Base-by-base conservation (phyloP, 768 basidiomycete species). In the Dentipellis fragilis region DNA sequence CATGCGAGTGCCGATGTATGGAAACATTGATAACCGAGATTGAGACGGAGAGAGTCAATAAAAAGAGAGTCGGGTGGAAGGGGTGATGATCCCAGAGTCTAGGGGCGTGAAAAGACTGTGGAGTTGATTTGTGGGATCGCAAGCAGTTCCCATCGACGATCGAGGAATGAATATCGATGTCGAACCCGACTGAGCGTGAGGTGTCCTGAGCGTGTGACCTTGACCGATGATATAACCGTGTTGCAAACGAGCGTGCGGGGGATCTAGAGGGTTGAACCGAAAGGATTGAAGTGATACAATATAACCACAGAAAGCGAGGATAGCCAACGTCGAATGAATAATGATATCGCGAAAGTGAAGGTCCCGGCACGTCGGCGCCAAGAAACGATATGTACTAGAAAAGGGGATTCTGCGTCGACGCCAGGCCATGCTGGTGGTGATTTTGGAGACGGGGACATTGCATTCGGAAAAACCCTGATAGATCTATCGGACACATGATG, bases 141-240 rank as follows among this genome's bases (percentile, higher is more conserved):
- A 29, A 29, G 29, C 29, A 42, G 40, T 42, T 49, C 48, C 23
- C 9, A 35, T 62, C 65, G 69, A 65, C 71, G 63, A 68, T 68
- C 67, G 73, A 73, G 70, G 71, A 69, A 77, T 75, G 72, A 76
- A 76, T 76, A 72, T 71, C 71, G 69, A 66, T 61, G 68, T 65
- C 63, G 62, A 65, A 59, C 59, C 55, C 61, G 61, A 29, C 52
- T 49, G 57, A 38, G 35, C 50, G 52, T 19, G 53, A 45, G 52
- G 52, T 50, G 54, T 57, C 57, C 64, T 59, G 55, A 65, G 54
- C 22, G 51, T 63, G 65, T 50, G 67, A 68, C 63, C 60, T 61
- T 65, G 53, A 64, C 55, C 57, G 65, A 66, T 50, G 62, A 54
- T 61, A 58, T 55, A 58, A 48, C 56, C 54, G 59, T 51, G 66